Base-by-base conservation (phyloP, 2,329 filamentous ascomycete species). In the Aspergillus bombycis region DNA sequence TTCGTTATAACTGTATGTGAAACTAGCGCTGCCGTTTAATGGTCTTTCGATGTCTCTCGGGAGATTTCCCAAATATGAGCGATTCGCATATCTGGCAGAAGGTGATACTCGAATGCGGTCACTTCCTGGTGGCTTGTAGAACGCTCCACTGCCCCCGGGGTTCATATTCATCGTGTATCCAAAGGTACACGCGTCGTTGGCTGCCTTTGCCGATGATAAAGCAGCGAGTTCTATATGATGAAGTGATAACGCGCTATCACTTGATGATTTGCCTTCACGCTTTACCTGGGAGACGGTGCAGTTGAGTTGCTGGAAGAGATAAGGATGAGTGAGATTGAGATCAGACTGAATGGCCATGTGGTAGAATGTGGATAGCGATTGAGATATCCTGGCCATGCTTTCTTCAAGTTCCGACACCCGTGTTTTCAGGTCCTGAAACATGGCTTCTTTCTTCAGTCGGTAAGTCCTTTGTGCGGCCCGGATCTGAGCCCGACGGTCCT, bases 401-500 rank as follows among this genome's bases (percentile, higher is more conserved):
- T 84, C 83, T 63, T 89, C 86, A n/a, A 96, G 84, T 28, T 86
- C 84, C 60, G 88, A 81, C 30, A 94, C 91, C 65, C 89, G 85
- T 60, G 86, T 84, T 73, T 93, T 89, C 12, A 96, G 83, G 1
- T 86, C 87, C 32, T 87, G 85, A 61, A 96, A 94, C 6, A 91
- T 91, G 26, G 86, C 89, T 73, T 96, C 93, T 78, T 96, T 96
- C 58, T 93, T 89, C 71, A 91, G 88, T 19, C 93, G 88, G 73
- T 96, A 96, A 0, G 92, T 92, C 68, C 93, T 84, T 76, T 96
- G 93, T 2, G 93, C 93, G 60, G 94, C 85, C 28, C 93, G 89
- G 67, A 97, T 95, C 75, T 97, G 93, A 6, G 92, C 94, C 60
- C 93, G 87, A 58, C 93, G 90, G 60, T 72, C 71, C 67, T 72